These are phyloP conservation scores for Stachybotrys echinatus DNA, from an alignment of 2,329 filamentous ascomycete genomes.

Conservation along the genomic window DNA sequence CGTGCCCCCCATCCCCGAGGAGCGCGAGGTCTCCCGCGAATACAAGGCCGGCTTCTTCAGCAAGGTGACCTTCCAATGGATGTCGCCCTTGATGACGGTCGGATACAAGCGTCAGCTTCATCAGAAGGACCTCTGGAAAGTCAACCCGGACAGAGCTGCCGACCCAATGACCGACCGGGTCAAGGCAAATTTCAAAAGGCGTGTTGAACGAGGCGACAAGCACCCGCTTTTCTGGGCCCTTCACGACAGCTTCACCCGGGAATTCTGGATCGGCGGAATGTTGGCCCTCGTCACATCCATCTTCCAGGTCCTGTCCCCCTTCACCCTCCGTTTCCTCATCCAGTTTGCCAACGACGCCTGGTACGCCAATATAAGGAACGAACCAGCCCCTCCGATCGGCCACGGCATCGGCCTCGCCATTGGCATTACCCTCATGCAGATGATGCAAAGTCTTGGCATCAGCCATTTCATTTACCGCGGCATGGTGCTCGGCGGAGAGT, in stretches of 20 bases:
- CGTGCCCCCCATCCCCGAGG: slow-evolving; percentile 49
- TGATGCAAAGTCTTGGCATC: slow-evolving; percentile 71
- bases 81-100: slow-evolving; percentile 77
- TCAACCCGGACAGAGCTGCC: slow-evolving; percentile 76
- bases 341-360: slow-evolving; percentile 79
- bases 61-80: slow-evolving; percentile 80
- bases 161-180: slow-evolving; percentile 64
- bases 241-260: slow-evolving; percentile 78
- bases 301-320: slow-evolving; percentile 78
- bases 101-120: slow-evolving; percentile 85
- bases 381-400: slow-evolving; percentile 61
- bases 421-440: slow-evolving; percentile 81
- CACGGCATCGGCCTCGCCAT: slow-evolving; percentile 77
- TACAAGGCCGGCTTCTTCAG: slow-evolving; percentile 70
- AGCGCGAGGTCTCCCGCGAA: slow-evolving; percentile 57
- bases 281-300: slow-evolving; percentile 70
- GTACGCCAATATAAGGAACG: slow-evolving; percentile 45
- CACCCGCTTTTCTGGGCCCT: slow-evolving; percentile 74
- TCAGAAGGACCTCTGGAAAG: slow-evolving; percentile 78
- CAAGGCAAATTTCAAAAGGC: slow-evolving; percentile 61
- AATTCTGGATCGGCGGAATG: slow-evolving; percentile 80
- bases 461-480: slow-evolving; percentile 92
- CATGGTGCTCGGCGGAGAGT: slow-evolving; percentile 85
- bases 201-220: slow-evolving; percentile 63
- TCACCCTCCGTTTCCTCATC: slow-evolving; percentile 80